Conservation (phyloP, 805 yeast species). For the Maudiozyma barnettii region DNA sequence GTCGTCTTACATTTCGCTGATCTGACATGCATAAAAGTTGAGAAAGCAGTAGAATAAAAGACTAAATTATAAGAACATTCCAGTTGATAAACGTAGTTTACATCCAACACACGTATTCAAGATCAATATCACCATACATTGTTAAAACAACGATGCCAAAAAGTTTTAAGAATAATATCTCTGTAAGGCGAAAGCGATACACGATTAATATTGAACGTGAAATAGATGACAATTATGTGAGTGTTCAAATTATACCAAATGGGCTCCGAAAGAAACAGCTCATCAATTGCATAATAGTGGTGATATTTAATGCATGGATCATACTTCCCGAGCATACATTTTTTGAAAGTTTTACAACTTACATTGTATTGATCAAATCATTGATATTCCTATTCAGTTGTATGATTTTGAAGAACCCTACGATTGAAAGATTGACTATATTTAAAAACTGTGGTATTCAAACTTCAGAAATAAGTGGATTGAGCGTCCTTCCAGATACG, state of each 20-base stretch:
- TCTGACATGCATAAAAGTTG: too few relatives aligned
- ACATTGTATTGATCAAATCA: neutral
- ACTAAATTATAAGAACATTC: too few relatives aligned
- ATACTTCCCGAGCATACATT: neutral
- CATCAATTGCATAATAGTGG: neutral
- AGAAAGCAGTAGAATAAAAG: too few relatives aligned
- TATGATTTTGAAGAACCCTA: slow-evolving; percentile 11
- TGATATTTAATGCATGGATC: neutral
- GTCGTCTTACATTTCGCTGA: too few relatives aligned
- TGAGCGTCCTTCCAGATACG: slow-evolving; percentile 15
- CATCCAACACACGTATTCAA: too few relatives aligned
- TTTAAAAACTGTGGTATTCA: slow-evolving; percentile 23
- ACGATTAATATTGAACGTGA: neutral
- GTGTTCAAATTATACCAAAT: neutral
- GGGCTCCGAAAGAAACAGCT: neutral
- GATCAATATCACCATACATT: too few relatives aligned
- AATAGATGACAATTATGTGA: neutral
- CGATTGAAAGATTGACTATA: slow-evolving; percentile 17
- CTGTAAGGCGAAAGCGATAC: neutral
- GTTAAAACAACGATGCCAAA: neutral
- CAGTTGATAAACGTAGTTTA: too few relatives aligned
- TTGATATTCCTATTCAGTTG: neutral
- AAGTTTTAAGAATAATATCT: neutral
- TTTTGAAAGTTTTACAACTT: neutral
- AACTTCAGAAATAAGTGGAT: slow-evolving; percentile 14